Evolutionary conservation across 2,329 filamentous ascomycete genomes (phyloP), one percentile per base, ranked within the genome.

Genomic region (Zymoseptoria brevis): DNA sequence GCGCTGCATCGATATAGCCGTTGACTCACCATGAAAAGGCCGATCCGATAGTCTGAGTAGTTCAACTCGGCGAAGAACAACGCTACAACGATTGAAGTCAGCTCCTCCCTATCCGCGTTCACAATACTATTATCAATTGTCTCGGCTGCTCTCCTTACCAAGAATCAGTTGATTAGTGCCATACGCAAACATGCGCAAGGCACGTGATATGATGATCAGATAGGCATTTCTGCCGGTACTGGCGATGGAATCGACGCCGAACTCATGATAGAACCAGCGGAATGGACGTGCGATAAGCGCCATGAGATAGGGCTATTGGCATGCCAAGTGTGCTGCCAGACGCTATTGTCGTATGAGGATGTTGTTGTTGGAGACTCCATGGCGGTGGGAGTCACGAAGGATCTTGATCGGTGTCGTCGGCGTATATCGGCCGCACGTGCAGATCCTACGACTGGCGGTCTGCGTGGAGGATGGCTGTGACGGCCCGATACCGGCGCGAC

Each of bases 171-270:
- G 58, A 55, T 67, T 71, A 2, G 68, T 67, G 13, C 71, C 71
- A 62, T 71, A 70, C 1, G 70, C 69, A 48, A 72, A 64, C 70
- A 73, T 73, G 19, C 71, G 69, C 29, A 68, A 66, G 13, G 64
- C 61, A n/a, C 82, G 74, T 5, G 76, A 75, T 48, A 81, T 60
- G 63, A 85, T 84, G 67, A 84, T 76, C 50, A 83, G 74, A 67
- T 75, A 79, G 54, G 80, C 80, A 74, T 84, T 78, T 11, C 68
- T 64, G 30, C 71, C 71, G 2, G 70, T 71, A 13, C 63, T 62
- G 35, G 68, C 64, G 54, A 72, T 68, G n/a, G 66, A 66, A 6
- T 54, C 63, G n/a, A 73, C 55, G 9, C 71, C 71, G 58, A 72
- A 72, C 19, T 68, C 69, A 57, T 67, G 59, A 57, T 71, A 70